Percentiles rank a stretch among this genome's conserved stretches.
These are phyloP conservation scores for Punctularia strigosozonata DNA, from an alignment of 768 basidiomycete genomes.

Conservation along the genomic window DNA sequence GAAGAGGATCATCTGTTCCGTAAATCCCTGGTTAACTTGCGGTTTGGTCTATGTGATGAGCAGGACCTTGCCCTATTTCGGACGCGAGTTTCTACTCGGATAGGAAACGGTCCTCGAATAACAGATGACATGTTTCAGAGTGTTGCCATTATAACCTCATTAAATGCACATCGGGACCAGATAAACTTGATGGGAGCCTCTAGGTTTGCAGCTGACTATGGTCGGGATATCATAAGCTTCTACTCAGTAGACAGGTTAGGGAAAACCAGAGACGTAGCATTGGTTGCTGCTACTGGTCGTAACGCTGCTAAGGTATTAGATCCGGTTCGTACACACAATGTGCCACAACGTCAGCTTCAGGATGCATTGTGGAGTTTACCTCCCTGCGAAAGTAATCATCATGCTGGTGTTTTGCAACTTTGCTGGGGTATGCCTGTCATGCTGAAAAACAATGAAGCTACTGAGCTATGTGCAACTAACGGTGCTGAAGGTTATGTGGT, in stretches of 20 bases:
- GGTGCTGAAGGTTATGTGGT: constrained; percentile 12
- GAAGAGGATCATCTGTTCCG: constrained; percentile 1
- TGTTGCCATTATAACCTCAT: constrained; percentile 25
- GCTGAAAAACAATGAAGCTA: constrained; percentile 12
- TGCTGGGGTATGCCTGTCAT: constrained; percentile 14
- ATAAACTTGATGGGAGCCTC: constrained; percentile 20
- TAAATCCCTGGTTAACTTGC: constrained; percentile 20
- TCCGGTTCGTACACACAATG: too few relatives aligned
- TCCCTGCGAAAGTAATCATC: constrained; percentile 7
- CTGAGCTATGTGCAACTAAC: constrained; percentile 14
- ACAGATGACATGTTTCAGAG: constrained; percentile 13
- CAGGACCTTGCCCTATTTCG: constrained; percentile 22
- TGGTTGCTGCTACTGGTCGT: too few relatives aligned
- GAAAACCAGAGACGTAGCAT: not conserved
- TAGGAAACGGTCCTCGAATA: constrained; percentile 4
- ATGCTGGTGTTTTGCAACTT: constrained; percentile 9
- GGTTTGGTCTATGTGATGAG: constrained; percentile 21
- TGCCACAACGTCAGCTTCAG: constrained; percentile 2
- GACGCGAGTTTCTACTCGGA: constrained; percentile 9
- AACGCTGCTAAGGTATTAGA: too few relatives aligned
- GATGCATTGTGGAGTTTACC: constrained; percentile 13
- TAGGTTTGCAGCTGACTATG: constrained; percentile 21
- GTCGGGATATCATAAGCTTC: constrained; percentile 16
- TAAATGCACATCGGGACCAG: constrained; percentile 24
- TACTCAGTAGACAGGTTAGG: constrained; percentile 13